phyloP scores from a whole-genome alignment of 2,329 filamentous ascomycete genomes.

The Ophiosphaerella narmari region DNA sequence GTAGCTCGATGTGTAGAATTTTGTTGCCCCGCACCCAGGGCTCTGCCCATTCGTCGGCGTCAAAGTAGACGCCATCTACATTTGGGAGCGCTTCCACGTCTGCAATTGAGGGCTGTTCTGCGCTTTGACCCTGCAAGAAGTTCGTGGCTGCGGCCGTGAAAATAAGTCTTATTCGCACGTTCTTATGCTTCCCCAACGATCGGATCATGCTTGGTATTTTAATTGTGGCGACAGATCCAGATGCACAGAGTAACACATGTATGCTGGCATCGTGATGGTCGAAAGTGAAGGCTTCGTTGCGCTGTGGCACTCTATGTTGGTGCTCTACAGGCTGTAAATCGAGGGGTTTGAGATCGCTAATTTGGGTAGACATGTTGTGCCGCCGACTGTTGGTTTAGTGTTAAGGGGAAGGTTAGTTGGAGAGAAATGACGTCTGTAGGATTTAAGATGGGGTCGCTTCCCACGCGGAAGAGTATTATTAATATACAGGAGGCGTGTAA shows the following conservation, averaged over 20 bases:
- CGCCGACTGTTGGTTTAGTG: slow-evolving; percentile 3
- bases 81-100: slow-evolving; percentile 65
- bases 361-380: slow-evolving; percentile 27
- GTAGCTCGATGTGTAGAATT: slow-evolving; percentile 89
- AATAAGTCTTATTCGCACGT: slow-evolving; percentile 81
- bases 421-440: slow-evolving; percentile 13
- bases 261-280: slow-evolving; percentile 41
- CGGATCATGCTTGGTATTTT: slow-evolving; percentile 63
- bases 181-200: slow-evolving; percentile 58
- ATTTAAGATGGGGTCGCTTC: not conserved
- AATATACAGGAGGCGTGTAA: slow-evolving; percentile 5
- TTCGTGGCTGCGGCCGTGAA: slow-evolving; percentile 73
- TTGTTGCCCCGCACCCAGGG: slow-evolving; percentile 78
- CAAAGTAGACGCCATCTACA: slow-evolving; percentile 80
- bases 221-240: slow-evolving; percentile 83
- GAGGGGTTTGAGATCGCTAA: slow-evolving; percentile 33
- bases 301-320: slow-evolving; percentile 22
- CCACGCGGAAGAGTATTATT: slow-evolving; percentile 12
- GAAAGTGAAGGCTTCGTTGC: slow-evolving; percentile 25
- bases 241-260: slow-evolving; percentile 69
- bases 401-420: not conserved
- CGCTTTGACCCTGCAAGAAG: slow-evolving; percentile 76
- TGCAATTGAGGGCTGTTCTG: slow-evolving; percentile 73
- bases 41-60: slow-evolving; percentile 82
- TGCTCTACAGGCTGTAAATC: slow-evolving; percentile 33